phyloP scores from a whole-genome alignment of 2,329 filamentous ascomycete genomes.

The Berkeleyomyces rouxiae region DNA sequence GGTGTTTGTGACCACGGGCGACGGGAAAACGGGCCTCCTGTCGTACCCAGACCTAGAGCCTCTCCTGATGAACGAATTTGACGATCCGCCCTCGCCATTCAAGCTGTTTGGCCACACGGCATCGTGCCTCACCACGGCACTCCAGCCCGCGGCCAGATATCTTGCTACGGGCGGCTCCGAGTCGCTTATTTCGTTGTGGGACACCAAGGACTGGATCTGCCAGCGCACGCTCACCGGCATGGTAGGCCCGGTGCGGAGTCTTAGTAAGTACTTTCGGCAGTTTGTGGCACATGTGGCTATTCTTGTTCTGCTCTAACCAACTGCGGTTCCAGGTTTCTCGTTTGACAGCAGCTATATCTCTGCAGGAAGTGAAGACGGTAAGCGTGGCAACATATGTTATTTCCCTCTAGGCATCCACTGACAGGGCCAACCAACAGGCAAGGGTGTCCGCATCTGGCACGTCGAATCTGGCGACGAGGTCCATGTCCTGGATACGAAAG shows the following conservation, averaged over 20 bases:
- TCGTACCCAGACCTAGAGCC: constrained; percentile 49
- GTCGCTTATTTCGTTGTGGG: constrained; percentile 60
- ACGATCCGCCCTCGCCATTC: constrained; percentile 32
- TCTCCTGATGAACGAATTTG: constrained; percentile 32
- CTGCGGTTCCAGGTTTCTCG: constrained; percentile 42
- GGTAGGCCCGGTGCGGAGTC: constrained; percentile 50
- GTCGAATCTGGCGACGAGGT: constrained; percentile 59
- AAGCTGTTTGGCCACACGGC: constrained; percentile 57
- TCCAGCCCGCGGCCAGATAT: constrained; percentile 55
- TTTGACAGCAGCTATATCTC: constrained; percentile 64
- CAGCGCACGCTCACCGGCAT: constrained; percentile 53
- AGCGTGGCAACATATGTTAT: constrained; percentile 14
- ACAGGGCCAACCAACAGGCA: background rate
- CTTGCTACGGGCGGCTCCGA: constrained; percentile 62
- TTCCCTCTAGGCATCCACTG: background rate
- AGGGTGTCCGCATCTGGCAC: constrained; percentile 49
- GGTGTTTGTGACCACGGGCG: constrained; percentile 52
- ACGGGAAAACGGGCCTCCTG: constrained; percentile 54
- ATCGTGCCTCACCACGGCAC: constrained; percentile 48
- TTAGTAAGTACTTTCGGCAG: constrained; percentile 33
- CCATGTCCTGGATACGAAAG: constrained; percentile 51
- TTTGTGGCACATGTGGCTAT: background rate
- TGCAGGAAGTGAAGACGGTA: constrained; percentile 57
- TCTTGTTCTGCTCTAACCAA: background rate
- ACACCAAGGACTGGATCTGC: constrained; percentile 63